phyloP scores from a whole-genome alignment of 331 rosid genomes.

The Arachis monticola region DNA sequence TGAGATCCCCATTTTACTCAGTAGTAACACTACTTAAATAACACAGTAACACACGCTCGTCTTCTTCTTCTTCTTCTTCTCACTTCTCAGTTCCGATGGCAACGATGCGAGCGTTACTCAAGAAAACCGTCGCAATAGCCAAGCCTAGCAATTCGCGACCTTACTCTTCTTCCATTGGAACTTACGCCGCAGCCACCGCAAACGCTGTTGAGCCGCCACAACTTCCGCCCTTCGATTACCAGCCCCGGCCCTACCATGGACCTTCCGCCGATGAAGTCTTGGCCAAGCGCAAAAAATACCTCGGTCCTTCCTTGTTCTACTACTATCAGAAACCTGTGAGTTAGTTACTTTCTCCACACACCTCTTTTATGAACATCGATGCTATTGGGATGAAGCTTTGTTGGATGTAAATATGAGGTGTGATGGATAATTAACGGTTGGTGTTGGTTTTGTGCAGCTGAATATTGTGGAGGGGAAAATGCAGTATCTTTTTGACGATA shows the following conservation, averaged over 20 bases:
- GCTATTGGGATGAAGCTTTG: too few species aligned
- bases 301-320: slow-evolving; percentile 79
- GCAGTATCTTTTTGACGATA: slow-evolving; percentile 81
- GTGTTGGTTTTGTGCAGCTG: slow-evolving; percentile 46
- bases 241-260: slow-evolving; percentile 62
- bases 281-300: slow-evolving; percentile 65
- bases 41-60: neutral
- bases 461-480: slow-evolving; percentile 86
- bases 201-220: slow-evolving; percentile 23
- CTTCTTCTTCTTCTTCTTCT: neutral
- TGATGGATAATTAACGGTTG: too few species aligned
- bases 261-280: slow-evolving; percentile 65
- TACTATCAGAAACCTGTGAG: slow-evolving; percentile 72
- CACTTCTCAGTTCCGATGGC: slow-evolving; percentile 3
- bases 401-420: too few species aligned
- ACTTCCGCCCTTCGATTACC: slow-evolving; percentile 64
- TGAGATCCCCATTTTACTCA: too few species aligned
- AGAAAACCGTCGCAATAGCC: slow-evolving; percentile 18
- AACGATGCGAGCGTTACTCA: slow-evolving; percentile 2
- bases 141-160: neutral
- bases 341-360: neutral
- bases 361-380: too few species aligned
- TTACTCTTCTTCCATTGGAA: slow-evolving; percentile 12
- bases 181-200: slow-evolving; percentile 23
- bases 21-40: neutral